Evolutionary conservation across 768 basidiomycete genomes (phyloP).

Genomic region (Hydnum rufescens): DNA sequence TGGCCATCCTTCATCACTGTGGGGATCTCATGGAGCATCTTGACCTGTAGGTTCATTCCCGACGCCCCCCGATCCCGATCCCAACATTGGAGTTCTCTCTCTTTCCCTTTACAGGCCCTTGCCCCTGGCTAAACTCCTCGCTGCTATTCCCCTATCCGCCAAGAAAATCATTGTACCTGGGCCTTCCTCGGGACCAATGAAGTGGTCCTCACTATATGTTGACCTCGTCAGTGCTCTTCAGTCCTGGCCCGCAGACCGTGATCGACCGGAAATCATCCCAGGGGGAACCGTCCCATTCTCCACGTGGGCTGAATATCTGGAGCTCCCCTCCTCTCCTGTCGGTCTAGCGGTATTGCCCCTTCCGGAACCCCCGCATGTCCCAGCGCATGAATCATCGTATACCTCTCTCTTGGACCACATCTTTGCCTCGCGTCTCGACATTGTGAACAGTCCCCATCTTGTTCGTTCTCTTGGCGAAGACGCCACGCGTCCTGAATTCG

Average conservation of each 20-base stretch:
- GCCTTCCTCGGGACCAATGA: constrained; percentile 59
- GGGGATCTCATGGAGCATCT: constrained; percentile 15
- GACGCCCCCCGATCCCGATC: constrained; percentile 33
- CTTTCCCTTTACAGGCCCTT: constrained; percentile 55
- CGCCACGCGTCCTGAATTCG: constrained; percentile 87
- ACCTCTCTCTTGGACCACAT: constrained; percentile 70
- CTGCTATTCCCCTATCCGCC: constrained; percentile 38
- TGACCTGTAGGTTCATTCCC: constrained; percentile 31
- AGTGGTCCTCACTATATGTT: constrained; percentile 76
- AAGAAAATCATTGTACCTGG: constrained; percentile 64
- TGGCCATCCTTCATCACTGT: constrained; percentile 39
- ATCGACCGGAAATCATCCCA: too few species aligned
- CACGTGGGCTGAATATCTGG: constrained; percentile 4
- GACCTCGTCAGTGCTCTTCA: constrained; percentile 61
- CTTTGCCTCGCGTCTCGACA: constrained; percentile 58
- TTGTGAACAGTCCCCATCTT: constrained; percentile 66
- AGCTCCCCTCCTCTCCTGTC: too few species aligned
- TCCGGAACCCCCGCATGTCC: too few species aligned
- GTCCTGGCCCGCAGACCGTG: constrained; percentile 21
- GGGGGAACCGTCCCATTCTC: not conserved
- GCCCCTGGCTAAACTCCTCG: constrained; percentile 32
- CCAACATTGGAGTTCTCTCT: constrained; percentile 36
- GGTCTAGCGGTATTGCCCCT: too few species aligned
- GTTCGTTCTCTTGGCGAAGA: constrained; percentile 47
- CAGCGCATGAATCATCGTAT: constrained; percentile 81